Percentiles rank a stretch among this genome's conserved stretches.
These are phyloP conservation scores for Stygiomarasmius scandens DNA, from an alignment of 1,284 basidiomycete species.

Conservation along the genomic window DNA sequence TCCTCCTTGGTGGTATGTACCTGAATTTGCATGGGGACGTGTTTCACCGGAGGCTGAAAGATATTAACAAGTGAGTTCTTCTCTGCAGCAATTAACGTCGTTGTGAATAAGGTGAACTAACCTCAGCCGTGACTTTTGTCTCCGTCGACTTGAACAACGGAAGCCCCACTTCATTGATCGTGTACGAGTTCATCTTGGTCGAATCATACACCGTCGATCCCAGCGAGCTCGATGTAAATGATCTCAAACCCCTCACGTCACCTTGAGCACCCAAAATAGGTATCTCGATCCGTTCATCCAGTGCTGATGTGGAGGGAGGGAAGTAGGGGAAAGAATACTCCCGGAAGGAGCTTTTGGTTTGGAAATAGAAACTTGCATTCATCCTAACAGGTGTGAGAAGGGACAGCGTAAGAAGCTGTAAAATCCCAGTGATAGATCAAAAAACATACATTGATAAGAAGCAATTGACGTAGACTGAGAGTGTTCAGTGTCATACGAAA, in stretches of 20 bases:
- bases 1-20: conserved; percentile 9
- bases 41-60: conserved; percentile 3
- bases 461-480: conserved; percentile 16
- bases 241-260: background rate
- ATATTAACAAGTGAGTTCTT: background rate
- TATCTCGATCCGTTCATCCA: background rate
- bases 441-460: conserved; percentile 17
- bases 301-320: background rate
- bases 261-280: background rate
- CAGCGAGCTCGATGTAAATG: background rate
- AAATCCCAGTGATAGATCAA: too few relatives aligned
- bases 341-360: conserved; percentile 8
- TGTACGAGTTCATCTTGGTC: background rate
- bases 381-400: conserved; percentile 3
- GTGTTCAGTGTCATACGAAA: background rate
- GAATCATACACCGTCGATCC: background rate
- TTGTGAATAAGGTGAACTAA: background rate
- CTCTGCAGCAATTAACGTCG: background rate
- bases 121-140: conserved; percentile 2
- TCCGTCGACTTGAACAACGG: conserved; percentile 8
- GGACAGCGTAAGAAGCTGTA: background rate
- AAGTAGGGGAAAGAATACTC: background rate
- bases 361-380: conserved; percentile 16
- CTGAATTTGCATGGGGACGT: conserved; percentile 8
- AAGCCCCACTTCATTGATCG: conserved; percentile 17